Percentiles rank a stretch among this genome's conserved stretches.
Conservation (phyloP, 2,329 filamentous ascomycete species). For the Sporothrix humicola region DNA sequence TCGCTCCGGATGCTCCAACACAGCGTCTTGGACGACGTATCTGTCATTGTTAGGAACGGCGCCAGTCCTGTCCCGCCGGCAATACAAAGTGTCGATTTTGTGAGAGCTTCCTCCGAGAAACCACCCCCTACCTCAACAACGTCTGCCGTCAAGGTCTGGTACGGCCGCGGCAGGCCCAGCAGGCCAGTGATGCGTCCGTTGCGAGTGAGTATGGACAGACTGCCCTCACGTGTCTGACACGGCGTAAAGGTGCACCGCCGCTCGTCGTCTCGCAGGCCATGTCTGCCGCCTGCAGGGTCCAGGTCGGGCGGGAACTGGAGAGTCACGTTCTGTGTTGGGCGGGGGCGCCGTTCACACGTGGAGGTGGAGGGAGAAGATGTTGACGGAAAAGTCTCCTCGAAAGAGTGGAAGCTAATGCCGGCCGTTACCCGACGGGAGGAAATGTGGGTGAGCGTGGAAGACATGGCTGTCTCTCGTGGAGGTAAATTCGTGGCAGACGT, state of each 20-base stretch:
- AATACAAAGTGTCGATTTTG: background rate
- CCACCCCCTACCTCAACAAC: slow-evolving; percentile 37
- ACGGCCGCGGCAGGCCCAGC: slow-evolving; percentile 37
- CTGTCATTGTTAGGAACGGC: slow-evolving; percentile 11
- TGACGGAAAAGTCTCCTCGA: background rate
- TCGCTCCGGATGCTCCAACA: slow-evolving; percentile 35
- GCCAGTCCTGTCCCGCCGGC: slow-evolving; percentile 26
- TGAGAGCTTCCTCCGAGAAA: slow-evolving; percentile 7
- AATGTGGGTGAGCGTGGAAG: background rate
- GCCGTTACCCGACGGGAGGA: slow-evolving; percentile 28
- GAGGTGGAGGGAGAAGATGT: too few species aligned
- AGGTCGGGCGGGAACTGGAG: slow-evolving; percentile 38
- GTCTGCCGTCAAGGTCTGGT: slow-evolving; percentile 33
- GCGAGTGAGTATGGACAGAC: slow-evolving; percentile 31
- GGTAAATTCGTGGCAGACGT: background rate
- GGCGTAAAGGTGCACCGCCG: slow-evolving; percentile 38
- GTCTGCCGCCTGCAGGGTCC: slow-evolving; percentile 36
- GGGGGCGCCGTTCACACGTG: slow-evolving; percentile 21
- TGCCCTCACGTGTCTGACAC: slow-evolving; percentile 14
- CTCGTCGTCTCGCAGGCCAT: slow-evolving; percentile 34
- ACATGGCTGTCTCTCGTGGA: background rate
- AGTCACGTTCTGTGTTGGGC: slow-evolving; percentile 36
- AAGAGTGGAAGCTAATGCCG: slow-evolving; percentile 28
- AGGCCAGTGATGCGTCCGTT: slow-evolving; percentile 39
- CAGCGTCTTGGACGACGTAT: background rate